Evolutionary conservation across 768 basidiomycete genomes (phyloP).

Genomic region (Tremella fuciformis): DNA sequence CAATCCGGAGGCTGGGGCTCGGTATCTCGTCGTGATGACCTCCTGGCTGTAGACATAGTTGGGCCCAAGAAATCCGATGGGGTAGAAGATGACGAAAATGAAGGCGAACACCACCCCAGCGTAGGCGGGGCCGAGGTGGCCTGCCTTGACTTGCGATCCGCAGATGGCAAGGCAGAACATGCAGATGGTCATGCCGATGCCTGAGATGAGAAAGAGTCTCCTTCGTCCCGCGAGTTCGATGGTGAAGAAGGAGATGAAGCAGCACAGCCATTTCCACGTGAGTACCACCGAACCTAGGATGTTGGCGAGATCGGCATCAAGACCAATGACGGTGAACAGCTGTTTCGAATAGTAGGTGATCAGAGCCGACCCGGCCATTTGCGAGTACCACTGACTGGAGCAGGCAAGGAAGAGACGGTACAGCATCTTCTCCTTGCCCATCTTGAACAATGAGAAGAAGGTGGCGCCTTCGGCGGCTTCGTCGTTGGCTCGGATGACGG

Average conservation of each 20-base stretch:
- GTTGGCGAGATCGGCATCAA: conserved; percentile 19
- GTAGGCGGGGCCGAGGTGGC: conserved; percentile 25
- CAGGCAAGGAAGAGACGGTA: conserved; percentile 27
- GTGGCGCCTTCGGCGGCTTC: conserved; percentile 18
- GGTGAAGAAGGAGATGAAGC: conserved; percentile 28
- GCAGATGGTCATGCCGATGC: conserved; percentile 23
- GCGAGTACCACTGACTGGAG: conserved; percentile 21
- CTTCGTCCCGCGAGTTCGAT: conserved; percentile 26
- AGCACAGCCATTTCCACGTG: conserved; percentile 28
- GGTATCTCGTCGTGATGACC: conserved; percentile 28
- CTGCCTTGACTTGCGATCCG: conserved; percentile 23
- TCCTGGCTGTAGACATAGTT: conserved; percentile 31
- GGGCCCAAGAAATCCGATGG: conserved; percentile 30
- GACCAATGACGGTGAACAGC: conserved; percentile 26
- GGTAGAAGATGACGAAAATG: conserved; percentile 30
- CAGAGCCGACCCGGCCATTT: conserved; percentile 25
- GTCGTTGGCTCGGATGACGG: conserved; percentile 16
- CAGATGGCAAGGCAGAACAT: conserved; percentile 30
- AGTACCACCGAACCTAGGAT: conserved; percentile 23
- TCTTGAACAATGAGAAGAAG: conserved; percentile 24
- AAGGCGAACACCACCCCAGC: conserved; percentile 28
- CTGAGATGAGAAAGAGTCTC: conserved; percentile 22
- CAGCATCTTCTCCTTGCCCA: conserved; percentile 24
- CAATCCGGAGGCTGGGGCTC: conserved; percentile 29
- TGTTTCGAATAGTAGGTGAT: conserved; percentile 32